These are phyloP conservation scores for Astrothelium subdiscretum DNA, from an alignment of 495 filamentous ascomycete species.

Conservation along the genomic window DNA sequence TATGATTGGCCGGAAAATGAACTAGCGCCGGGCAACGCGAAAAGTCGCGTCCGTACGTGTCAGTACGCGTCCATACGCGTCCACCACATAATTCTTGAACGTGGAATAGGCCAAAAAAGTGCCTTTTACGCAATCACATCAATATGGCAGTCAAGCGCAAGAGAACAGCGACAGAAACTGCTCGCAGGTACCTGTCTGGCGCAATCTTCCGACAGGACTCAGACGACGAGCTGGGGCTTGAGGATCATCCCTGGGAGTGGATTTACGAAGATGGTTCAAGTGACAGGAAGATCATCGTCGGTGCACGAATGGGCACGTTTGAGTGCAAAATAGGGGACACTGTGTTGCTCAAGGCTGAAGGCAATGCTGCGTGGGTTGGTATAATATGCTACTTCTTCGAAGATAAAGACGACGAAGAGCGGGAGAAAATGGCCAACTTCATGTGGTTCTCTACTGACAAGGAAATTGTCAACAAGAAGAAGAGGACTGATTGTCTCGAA, in stretches of 20 bases:
- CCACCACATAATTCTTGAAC: too few relatives aligned
- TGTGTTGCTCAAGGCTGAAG: conserved; percentile 75
- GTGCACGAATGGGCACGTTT: conserved; percentile 77
- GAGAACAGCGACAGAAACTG: conserved; percentile 26
- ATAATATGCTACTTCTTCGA: conserved; percentile 68
- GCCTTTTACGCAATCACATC: background rate
- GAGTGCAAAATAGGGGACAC: conserved; percentile 71
- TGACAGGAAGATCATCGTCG: conserved; percentile 44
- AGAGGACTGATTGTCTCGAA: conserved; percentile 65
- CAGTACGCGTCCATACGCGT: background rate
- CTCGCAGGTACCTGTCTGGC: conserved; percentile 50
- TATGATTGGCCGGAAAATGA: background rate
- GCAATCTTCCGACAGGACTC: conserved; percentile 72
- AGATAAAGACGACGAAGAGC: conserved; percentile 34
- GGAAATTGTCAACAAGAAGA: conserved; percentile 77
- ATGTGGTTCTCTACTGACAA: conserved; percentile 82
- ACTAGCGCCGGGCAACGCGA: too few relatives aligned
- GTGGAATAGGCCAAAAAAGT: background rate
- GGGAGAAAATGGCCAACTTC: conserved; percentile 20
- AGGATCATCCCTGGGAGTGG: conserved; percentile 90
- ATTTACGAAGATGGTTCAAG: conserved; percentile 45
- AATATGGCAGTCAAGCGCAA: conserved; percentile 16
- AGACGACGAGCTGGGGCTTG: conserved; percentile 78
- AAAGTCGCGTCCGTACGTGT: background rate
- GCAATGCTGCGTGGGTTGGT: conserved; percentile 80